phyloP scores from a whole-genome alignment of 352 stramenopile species.

The Pythium volutum region DNA sequence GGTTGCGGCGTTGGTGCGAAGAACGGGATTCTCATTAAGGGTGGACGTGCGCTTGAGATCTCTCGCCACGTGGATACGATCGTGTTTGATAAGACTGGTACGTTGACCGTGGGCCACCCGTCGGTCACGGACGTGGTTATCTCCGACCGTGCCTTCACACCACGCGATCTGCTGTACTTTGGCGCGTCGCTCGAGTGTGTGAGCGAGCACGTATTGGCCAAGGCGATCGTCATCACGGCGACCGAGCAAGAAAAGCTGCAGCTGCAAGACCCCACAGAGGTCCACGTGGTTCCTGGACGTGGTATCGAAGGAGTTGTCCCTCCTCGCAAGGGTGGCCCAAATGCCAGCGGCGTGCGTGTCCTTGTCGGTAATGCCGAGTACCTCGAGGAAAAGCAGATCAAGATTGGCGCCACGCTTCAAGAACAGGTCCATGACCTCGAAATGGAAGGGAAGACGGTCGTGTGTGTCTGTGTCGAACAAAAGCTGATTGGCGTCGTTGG shows the following conservation, averaged over 20 bases:
- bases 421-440: conserved; percentile 80
- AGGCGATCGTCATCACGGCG: conserved; percentile 77
- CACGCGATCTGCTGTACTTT: conserved; percentile 77
- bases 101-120: conserved; percentile 83
- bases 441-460: conserved; percentile 82
- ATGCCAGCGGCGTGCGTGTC: conserved; percentile 35
- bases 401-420: conserved; percentile 56
- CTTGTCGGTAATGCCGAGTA: conserved; percentile 79
- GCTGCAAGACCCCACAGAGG: conserved; percentile 66
- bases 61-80: conserved; percentile 82
- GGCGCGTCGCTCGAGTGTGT: conserved; percentile 75
- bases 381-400: conserved; percentile 76
- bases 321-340: conserved; percentile 21
- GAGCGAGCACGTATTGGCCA: conserved; percentile 83
- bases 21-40: conserved; percentile 88
- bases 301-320: conserved; percentile 70
- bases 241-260: conserved; percentile 74
- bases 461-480: conserved; percentile 70
- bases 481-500: conserved; percentile 74
- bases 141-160: conserved; percentile 54
- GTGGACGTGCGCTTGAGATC: conserved; percentile 74
- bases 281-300: conserved; percentile 73
- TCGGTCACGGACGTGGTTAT: conserved; percentile 79
- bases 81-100: conserved; percentile 95
- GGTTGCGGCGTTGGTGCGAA: conserved; percentile 84